A percentile compares a stretch with the other conserved stretches of the same genome.
Conservation (phyloP, 1,284 basidiomycete species). For the Apiotrichum brassicae region DNA sequence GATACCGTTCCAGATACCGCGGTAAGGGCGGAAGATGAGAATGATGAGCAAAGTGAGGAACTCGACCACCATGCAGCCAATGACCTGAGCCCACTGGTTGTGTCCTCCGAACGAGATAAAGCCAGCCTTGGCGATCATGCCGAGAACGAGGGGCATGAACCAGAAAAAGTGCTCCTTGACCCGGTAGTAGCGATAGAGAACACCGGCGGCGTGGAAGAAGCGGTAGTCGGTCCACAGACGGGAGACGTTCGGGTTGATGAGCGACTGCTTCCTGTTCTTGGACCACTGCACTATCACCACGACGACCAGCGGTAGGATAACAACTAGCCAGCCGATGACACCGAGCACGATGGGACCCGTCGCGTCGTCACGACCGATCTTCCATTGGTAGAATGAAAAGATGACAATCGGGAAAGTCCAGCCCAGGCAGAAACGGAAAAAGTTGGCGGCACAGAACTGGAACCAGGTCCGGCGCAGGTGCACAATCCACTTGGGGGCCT, state of each 20-base stretch:
- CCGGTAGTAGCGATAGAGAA: slow-evolving; percentile 47
- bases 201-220: slow-evolving; percentile 44
- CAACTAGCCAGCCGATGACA: slow-evolving; percentile 55
- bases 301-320: slow-evolving; percentile 54
- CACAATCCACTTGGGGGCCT: slow-evolving; percentile 32
- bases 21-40: slow-evolving; percentile 51
- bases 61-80: slow-evolving; percentile 65
- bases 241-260: slow-evolving; percentile 29
- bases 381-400: slow-evolving; percentile 83
- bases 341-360: slow-evolving; percentile 67
- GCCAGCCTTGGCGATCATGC: slow-evolving; percentile 54
- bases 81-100: slow-evolving; percentile 64
- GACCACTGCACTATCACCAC: slow-evolving; percentile 32
- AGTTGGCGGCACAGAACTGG: slow-evolving; percentile 44
- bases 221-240: slow-evolving; percentile 42
- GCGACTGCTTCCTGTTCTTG: slow-evolving; percentile 27
- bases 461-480: slow-evolving; percentile 52
- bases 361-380: slow-evolving; percentile 62
- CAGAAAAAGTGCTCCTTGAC: slow-evolving; percentile 49
- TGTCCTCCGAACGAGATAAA: slow-evolving; percentile 65
- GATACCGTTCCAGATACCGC: slow-evolving; percentile 46
- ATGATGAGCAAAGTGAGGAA: slow-evolving; percentile 55
- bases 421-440: slow-evolving; percentile 54
- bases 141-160: slow-evolving; percentile 45
- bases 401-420: slow-evolving; percentile 62